Percentiles rank a stretch among this genome's conserved stretches.
Evolutionary conservation across 345 rosid species (phyloP).

Genomic region (Lagerstroemia speciosa): DNA sequence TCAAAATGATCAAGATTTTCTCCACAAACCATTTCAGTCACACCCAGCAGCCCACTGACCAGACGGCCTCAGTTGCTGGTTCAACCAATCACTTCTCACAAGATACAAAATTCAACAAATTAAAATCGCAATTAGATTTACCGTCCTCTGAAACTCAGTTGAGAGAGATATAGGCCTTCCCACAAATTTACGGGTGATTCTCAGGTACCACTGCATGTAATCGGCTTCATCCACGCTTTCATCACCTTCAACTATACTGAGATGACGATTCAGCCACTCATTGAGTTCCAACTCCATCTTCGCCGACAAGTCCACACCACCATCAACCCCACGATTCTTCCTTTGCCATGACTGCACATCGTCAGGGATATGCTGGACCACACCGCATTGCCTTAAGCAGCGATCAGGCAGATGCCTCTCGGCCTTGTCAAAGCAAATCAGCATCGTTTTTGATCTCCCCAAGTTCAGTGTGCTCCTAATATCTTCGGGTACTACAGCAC

Average conservation of each 20-base stretch:
- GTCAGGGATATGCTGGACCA: slow-evolving; percentile 70
- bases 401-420: slow-evolving; percentile 99
- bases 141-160: slow-evolving; percentile 75
- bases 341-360: slow-evolving; percentile 86
- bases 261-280: slow-evolving; percentile 75
- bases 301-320: slow-evolving; percentile 84
- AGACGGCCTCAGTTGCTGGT: background rate
- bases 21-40: no score
- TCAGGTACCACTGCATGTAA: slow-evolving; percentile 73
- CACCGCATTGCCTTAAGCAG: slow-evolving; percentile 74
- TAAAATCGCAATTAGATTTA: slow-evolving; percentile 21
- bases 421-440: slow-evolving; percentile 95
- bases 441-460: slow-evolving; percentile 91
- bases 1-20: no score
- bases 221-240: slow-evolving; percentile 56
- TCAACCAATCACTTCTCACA: background rate
- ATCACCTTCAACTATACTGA: slow-evolving; percentile 52
- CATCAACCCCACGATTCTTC: slow-evolving; percentile 94
- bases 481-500: slow-evolving; percentile 55
- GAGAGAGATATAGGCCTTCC: slow-evolving; percentile 85
- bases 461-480: slow-evolving; percentile 48
- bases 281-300: slow-evolving; percentile 87
- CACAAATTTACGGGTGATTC: slow-evolving; percentile 70
- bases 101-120: background rate
- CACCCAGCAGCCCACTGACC: no score